Conservation (phyloP, 495 filamentous ascomycete species). For the Polyplosphaeria fusca region DNA sequence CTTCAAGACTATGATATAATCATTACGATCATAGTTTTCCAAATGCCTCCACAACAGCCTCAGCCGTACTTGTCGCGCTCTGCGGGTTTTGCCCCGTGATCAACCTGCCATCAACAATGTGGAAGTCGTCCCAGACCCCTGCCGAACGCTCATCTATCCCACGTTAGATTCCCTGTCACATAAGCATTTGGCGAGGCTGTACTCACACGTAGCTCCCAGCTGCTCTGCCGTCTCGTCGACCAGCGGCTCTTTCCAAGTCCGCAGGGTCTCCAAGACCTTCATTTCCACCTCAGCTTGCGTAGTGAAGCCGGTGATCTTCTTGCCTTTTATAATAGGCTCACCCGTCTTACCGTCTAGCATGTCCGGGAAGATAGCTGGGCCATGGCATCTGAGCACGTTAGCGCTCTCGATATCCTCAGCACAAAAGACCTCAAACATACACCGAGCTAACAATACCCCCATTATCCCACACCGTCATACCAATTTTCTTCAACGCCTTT, state of each 20-base stretch:
- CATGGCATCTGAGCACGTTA: conserved; percentile 45
- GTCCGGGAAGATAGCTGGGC: conserved; percentile 46
- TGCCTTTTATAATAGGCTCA: conserved; percentile 46
- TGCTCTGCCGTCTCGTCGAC: conserved; percentile 42
- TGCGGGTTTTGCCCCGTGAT: conserved; percentile 41
- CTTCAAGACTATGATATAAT: neutral
- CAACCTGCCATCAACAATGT: conserved; percentile 42
- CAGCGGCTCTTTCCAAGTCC: conserved; percentile 40
- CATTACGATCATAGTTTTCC: conserved; percentile 20
- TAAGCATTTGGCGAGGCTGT: too few relatives aligned
- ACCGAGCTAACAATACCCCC: conserved; percentile 45
- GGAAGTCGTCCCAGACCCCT: conserved; percentile 51
- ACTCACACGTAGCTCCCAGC: conserved; percentile 44
- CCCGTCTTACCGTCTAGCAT: conserved; percentile 41
- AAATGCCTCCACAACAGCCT: conserved; percentile 47
- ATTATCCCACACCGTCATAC: conserved; percentile 42
- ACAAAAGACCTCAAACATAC: too few relatives aligned
- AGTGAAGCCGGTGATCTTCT: conserved; percentile 47
- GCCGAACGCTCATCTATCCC: too few relatives aligned
- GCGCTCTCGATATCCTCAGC: too few relatives aligned
- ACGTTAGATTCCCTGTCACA: too few relatives aligned
- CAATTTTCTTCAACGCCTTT: conserved; percentile 42
- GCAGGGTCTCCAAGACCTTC: conserved; percentile 41
- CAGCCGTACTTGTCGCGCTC: conserved; percentile 42
- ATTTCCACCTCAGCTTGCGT: conserved; percentile 45